phyloP scores from a whole-genome alignment of 371 early-diverging fungal genomes.

The Entomophthora muscae region DNA sequence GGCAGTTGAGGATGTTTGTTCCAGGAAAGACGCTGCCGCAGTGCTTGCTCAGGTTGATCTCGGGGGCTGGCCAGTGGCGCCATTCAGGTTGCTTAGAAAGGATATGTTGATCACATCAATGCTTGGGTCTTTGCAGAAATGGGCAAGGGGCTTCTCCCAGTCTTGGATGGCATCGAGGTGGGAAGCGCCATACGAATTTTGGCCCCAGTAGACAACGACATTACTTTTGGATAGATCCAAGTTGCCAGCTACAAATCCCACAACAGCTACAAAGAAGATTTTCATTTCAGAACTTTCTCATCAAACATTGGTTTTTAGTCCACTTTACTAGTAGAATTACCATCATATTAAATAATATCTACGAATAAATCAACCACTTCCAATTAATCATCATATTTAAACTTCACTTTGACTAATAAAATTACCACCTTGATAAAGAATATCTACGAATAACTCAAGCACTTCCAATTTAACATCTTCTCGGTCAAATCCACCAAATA shows the following conservation, averaged over 20 bases:
- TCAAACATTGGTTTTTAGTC: too few relatives aligned
- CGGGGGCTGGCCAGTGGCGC: conserved; percentile 20
- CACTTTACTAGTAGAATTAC: neutral
- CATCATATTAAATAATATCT: neutral
- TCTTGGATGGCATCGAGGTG: conserved; percentile 7
- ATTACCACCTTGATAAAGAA: neutral
- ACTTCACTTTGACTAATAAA: neutral
- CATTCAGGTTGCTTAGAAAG: conserved; percentile 40
- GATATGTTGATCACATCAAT: conserved; percentile 34
- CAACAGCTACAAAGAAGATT: neutral
- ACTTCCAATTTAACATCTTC: too few relatives aligned
- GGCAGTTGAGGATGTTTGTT: conserved; percentile 29
- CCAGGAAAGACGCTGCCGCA: conserved; percentile 25
- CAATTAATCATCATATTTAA: neutral
- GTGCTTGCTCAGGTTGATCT: conserved; percentile 36
- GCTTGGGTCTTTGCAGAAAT: conserved; percentile 33
- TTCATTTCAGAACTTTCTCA: too few relatives aligned
- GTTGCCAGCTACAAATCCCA: neutral
- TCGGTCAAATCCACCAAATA: too few relatives aligned
- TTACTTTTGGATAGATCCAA: conserved; percentile 15
- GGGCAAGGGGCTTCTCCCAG: conserved; percentile 20
- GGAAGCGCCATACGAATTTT: conserved; percentile 20
- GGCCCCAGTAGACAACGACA: conserved; percentile 28
- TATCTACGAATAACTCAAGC: too few relatives aligned
- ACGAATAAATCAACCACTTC: neutral